phyloP scores from a whole-genome alignment of 768 basidiomycete species.

The Suillus fuscotomentosus region DNA sequence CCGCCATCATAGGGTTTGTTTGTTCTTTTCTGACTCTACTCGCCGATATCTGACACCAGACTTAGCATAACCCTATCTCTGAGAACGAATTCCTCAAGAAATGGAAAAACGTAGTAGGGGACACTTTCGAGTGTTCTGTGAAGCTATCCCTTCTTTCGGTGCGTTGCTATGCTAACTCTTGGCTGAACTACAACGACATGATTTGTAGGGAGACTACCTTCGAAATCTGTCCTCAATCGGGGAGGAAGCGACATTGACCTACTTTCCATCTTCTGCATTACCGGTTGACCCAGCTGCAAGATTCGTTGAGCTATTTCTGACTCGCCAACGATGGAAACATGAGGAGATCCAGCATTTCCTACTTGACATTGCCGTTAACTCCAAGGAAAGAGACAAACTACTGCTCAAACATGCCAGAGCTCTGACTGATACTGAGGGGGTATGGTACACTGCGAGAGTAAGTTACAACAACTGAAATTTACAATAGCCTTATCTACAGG shows the following conservation, averaged over 20 bases:
- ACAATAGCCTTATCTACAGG: neutral
- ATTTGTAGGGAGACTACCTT: constrained; percentile 75
- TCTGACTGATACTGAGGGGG: constrained; percentile 61
- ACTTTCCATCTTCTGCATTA: constrained; percentile 74
- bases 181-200: neutral
- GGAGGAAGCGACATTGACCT: constrained; percentile 46
- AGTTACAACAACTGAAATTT: constrained; percentile 49
- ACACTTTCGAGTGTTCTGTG: constrained; percentile 66
- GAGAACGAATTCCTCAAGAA: constrained; percentile 54
- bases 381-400: constrained; percentile 85
- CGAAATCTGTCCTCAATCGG: constrained; percentile 37
- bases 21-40: neutral
- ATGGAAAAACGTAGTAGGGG: constrained; percentile 79
- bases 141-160: constrained; percentile 71
- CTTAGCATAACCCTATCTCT: constrained; percentile 58
- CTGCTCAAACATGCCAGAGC: constrained; percentile 84
- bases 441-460: constrained; percentile 74
- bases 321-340: constrained; percentile 69
- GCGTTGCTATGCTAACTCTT: constrained; percentile 9
- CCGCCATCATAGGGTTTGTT: constrained; percentile 52
- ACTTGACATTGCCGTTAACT: constrained; percentile 75
- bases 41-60: neutral
- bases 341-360: constrained; percentile 85
- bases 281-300: constrained; percentile 77
- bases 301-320: constrained; percentile 87